Conservation (phyloP, 805 yeast species). For the Nakazawaea pomicola region DNA sequence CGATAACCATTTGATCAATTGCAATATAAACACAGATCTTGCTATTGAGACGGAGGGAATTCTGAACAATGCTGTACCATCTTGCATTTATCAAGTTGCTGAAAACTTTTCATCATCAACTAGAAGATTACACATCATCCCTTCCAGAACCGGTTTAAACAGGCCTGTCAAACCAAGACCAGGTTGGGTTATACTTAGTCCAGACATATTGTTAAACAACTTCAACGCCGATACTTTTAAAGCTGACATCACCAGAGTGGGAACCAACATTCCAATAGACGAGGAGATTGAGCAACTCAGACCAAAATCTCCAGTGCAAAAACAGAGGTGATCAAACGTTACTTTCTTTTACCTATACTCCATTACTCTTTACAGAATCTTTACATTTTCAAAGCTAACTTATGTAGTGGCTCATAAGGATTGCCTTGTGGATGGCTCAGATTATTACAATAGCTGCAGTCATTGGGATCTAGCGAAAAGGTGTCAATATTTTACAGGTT, state of each 20-base stretch:
- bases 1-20: constrained; percentile 81
- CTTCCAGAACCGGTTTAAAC: constrained; percentile 61
- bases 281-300: constrained; percentile 74
- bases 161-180: constrained; percentile 62
- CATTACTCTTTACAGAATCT: too few relatives aligned
- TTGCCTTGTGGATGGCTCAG: too few relatives aligned
- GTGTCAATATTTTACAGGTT: too few relatives aligned
- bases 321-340: too few relatives aligned
- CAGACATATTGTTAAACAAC: constrained; percentile 74
- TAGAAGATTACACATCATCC: constrained; percentile 80
- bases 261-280: constrained; percentile 57
- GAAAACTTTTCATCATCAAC: constrained; percentile 86
- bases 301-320: constrained; percentile 67
- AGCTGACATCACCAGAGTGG: constrained; percentile 37
- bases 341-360: too few relatives aligned
- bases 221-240: constrained; percentile 47
- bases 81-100: constrained; percentile 71
- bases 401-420: too few relatives aligned
- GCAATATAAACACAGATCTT: constrained; percentile 88
- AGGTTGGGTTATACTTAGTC: constrained; percentile 91
- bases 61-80: constrained; percentile 55
- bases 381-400: too few relatives aligned
- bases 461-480: too few relatives aligned
- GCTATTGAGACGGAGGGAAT: constrained; percentile 53
- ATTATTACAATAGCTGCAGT: too few relatives aligned